phyloP scores from a whole-genome alignment of 768 basidiomycete species.

The Russula virescens region DNA sequence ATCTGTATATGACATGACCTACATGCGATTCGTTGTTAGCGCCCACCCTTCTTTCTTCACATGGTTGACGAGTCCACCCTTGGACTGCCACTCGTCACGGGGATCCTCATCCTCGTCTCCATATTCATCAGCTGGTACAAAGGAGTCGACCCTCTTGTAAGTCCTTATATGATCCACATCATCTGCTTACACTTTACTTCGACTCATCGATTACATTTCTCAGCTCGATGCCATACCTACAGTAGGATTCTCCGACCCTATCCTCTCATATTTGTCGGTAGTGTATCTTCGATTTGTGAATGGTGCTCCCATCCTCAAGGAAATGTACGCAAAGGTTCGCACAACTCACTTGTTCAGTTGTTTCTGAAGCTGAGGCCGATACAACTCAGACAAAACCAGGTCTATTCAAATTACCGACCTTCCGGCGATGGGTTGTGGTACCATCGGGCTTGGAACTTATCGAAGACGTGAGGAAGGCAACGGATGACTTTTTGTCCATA shows the following conservation, averaged over 20 bases:
- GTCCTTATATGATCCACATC: too few relatives aligned
- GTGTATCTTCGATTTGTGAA: not conserved
- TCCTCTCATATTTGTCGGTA: conserved; percentile 28
- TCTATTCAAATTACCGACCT: conserved; percentile 32
- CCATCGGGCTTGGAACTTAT: conserved; percentile 30
- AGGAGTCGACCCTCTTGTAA: not conserved
- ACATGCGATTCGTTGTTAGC: too few relatives aligned
- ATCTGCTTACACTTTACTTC: too few relatives aligned
- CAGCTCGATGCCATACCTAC: conserved; percentile 29
- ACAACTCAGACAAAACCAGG: conserved; percentile 24
- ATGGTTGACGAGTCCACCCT: not conserved
- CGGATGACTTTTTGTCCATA: conserved; percentile 37
- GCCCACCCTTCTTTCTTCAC: not conserved
- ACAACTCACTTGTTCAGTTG: not conserved
- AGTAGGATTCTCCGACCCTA: conserved; percentile 27
- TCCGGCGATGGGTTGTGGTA: conserved; percentile 38
- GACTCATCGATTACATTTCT: not conserved
- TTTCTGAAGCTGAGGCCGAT: not conserved
- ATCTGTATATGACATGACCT: too few relatives aligned
- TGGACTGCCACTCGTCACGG: not conserved
- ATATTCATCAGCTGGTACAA: not conserved
- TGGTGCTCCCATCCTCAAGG: not conserved
- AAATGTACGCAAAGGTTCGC: conserved; percentile 4
- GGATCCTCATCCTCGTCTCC: not conserved
- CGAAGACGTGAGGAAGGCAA: conserved; percentile 35